These are phyloP conservation scores for Hypoxylon sp. DNA, from an alignment of 2,329 filamentous ascomycete species.

Conservation along the genomic window DNA sequence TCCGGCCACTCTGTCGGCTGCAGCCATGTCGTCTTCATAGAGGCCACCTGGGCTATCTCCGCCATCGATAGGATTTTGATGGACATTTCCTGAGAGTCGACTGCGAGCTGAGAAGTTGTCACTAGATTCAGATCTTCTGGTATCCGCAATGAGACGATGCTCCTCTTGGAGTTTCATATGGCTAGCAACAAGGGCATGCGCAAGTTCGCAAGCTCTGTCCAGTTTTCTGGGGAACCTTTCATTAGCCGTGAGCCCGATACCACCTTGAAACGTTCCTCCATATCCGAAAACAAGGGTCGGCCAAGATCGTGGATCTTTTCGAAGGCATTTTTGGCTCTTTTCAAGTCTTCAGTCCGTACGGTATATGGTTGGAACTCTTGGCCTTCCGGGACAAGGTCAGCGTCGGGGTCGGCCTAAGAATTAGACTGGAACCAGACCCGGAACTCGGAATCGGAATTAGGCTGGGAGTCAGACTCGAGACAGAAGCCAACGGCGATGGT, in stretches of 20 bases:
- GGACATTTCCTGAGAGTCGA: no score
- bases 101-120: no score
- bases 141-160: no score
- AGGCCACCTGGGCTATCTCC: no score
- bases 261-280: background rate
- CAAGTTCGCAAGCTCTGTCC: conserved; percentile 4
- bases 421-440: no score
- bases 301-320: background rate
- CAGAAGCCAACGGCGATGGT: no score
- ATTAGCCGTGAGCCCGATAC: background rate
- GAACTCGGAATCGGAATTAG: background rate
- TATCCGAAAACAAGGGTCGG: background rate
- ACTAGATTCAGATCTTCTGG: no score
- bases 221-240: background rate
- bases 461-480: no score
- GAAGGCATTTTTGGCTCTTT: background rate
- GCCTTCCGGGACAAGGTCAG: background rate
- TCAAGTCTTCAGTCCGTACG: conserved; percentile 2
- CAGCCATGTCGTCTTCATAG: no score
- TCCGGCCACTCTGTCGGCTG: no score
- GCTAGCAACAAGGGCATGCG: conserved; percentile 16
- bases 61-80: no score
- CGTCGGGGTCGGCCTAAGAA: no score
- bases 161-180: conserved; percentile 10
- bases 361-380: background rate